Percentiles rank a stretch among this genome's conserved stretches.
Conservation (phyloP, 495 filamentous ascomycete species). For the Xylaria castorea region DNA sequence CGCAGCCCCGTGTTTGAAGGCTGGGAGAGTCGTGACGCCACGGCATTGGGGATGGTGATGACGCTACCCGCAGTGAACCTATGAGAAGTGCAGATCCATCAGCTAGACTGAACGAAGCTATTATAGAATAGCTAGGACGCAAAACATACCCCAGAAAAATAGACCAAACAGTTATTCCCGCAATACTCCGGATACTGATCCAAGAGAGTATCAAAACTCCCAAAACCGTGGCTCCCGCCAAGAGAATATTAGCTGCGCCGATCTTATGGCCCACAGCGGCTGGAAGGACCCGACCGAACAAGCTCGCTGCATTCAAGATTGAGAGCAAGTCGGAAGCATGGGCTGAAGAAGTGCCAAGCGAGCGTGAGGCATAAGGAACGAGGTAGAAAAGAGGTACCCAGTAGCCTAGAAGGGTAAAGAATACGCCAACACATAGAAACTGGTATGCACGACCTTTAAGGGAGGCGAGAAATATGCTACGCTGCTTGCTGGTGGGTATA, state of each 20-base stretch:
- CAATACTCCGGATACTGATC: not conserved
- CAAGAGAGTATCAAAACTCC: not conserved
- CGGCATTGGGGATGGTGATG: constrained; percentile 15
- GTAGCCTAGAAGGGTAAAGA: constrained; percentile 8
- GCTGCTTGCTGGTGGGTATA: not conserved
- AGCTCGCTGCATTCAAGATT: constrained; percentile 15
- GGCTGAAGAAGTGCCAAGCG: not conserved
- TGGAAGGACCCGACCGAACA: constrained; percentile 22
- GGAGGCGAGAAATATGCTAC: not conserved
- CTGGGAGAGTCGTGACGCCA: constrained; percentile 4
- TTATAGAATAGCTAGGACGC: not conserved
- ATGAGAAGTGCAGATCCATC: not conserved
- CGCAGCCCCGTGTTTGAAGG: constrained; percentile 9
- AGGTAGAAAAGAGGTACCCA: constrained; percentile 23
- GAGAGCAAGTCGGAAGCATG: constrained; percentile 4
- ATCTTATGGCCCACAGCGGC: constrained; percentile 12
- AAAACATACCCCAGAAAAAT: constrained; percentile 14
- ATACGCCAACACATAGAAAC: constrained; percentile 4
- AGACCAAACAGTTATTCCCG: constrained; percentile 16
- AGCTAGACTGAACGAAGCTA: not conserved
- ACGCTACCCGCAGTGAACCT: constrained; percentile 19
- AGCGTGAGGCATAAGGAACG: constrained; percentile 11
- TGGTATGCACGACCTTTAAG: constrained; percentile 3
- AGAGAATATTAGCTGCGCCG: constrained; percentile 11
- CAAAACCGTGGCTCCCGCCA: constrained; percentile 1